Base-by-base conservation (phyloP, 2,329 filamentous ascomycete species). In the Pseudogymnoascus sp. region DNA sequence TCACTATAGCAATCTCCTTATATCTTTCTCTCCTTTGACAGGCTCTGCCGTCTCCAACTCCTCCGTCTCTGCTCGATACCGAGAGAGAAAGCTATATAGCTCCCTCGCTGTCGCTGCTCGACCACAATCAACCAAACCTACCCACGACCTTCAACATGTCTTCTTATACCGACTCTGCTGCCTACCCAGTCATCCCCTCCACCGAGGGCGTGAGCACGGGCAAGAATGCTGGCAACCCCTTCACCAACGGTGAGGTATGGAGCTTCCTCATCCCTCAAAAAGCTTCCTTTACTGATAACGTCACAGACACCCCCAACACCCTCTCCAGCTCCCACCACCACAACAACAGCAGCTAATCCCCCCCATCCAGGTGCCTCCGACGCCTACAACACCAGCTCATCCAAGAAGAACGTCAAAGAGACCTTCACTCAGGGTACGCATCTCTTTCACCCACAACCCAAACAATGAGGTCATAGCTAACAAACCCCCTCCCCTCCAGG, bases 401-500 rank as follows among this genome's bases (percentile, higher is more conserved):
- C 72, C 30, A 72, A 72, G 22, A 69, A 72, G 61, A 70, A 65
- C 60, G 64, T 71, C 5, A 66, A 61, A 8, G 67, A 84, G 81
- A 80, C 67, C 81, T 81, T 42, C 33, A 4, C 23, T 22, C 16
- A 60, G 58, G 58, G 39, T 39, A 60, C 33, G 35, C 39, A 45
- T 6, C 19, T 3, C 5, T 45, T 7, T 23, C 11, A 14, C 16
- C 39, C 16, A 45, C 1, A 45, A 36, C 22, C 28, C 23, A 35
- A 59, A 39, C 35, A 35, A 38, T 36, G 52, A 62, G 59, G 63
- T 62, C 58, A 45, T 28, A 63, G 38, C 63, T 68, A 62, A 65
- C 65, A 16, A 22, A 65, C 60, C 36, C 45, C 59, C 64, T 33
- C 22, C 41, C 22, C 64, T 59, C 38, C 67, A 86, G 84, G 82